phyloP scores from a whole-genome alignment of 148 eudicot species.

The Chenopodium album region DNA sequence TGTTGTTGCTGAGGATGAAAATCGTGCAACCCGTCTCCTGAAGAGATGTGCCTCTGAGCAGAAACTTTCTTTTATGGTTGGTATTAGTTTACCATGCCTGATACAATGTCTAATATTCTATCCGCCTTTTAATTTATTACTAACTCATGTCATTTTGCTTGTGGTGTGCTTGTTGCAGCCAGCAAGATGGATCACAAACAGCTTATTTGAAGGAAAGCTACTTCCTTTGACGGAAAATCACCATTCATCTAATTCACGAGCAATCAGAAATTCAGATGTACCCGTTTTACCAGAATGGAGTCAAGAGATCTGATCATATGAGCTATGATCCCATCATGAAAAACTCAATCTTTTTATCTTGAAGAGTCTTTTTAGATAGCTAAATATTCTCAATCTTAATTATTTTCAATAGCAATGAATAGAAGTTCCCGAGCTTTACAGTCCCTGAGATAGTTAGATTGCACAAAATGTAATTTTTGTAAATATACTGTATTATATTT shows the following conservation, averaged over 20 bases:
- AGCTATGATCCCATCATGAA: not conserved
- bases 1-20: slow-evolving; percentile 63
- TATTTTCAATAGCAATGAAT: not conserved
- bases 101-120: not conserved
- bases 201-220: slow-evolving; percentile 73
- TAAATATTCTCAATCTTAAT: not conserved
- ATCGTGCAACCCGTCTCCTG: slow-evolving; percentile 65
- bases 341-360: not conserved
- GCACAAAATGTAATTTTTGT: slow-evolving; percentile 2
- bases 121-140: not conserved
- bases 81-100: slow-evolving; percentile 24
- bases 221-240: slow-evolving; percentile 48
- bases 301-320: slow-evolving; percentile 52
- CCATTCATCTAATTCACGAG: slow-evolving; percentile 19
- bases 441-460: not conserved
- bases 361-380: not conserved
- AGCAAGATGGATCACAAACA: slow-evolving; percentile 62
- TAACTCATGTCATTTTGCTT: slow-evolving; percentile 1
- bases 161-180: slow-evolving; percentile 47
- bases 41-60: slow-evolving; percentile 77
- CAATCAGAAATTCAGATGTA: slow-evolving; percentile 27
- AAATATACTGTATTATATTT: not conserved
- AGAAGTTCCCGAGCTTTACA: not conserved
- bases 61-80: slow-evolving; percentile 61
- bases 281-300: slow-evolving; percentile 47